Base-by-base conservation (phyloP, 2,329 filamentous ascomycete genomes). In the Stachybotrys chartarum region DNA sequence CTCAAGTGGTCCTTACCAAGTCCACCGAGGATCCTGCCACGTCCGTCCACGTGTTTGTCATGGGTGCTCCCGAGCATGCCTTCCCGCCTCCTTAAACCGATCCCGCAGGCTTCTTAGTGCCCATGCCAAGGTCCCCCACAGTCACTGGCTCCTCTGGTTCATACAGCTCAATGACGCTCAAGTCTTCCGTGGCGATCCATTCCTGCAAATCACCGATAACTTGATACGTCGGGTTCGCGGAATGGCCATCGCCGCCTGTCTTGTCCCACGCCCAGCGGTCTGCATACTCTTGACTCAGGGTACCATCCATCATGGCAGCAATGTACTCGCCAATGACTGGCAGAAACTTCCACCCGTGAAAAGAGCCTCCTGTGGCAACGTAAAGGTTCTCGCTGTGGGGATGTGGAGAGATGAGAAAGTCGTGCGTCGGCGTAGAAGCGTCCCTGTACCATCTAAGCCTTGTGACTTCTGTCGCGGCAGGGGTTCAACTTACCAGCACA, bases 311-410 rank as follows among this genome's bases (percentile, higher is more conserved):
- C 70, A 78, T 73, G 59, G 81, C 74, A 32, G 74, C 70, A 55
- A 83, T 72, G 65, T 86, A 86, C 56, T 80, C 78, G 4, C 84
- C 83, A 59, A 85, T 79, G 30, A 79, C 79, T 1, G 83, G 83
- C 30, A 87, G 70, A 63, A 87, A 85, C 66, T 87, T 86, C 77
- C 80, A 86, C 32, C 79, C 78, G 63, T 87, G 84, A 59, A 86
- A 84, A 12, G 82, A 85, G 1, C 84, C 84, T 12, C 81, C 83
- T 0, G 79, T 80, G 0, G 83, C 84, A 30, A 88, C 65, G 65
- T 79, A 85, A 14, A 87, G 67, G 56, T 81, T 81, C 45, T 64
- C 61, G 56, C 58, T 82, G 60, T 74, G 68, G 6, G 74, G 67
- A 57, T 82, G 74, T 3, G 81, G 77, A 7, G 77, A 76, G 61